Evolutionary conservation across 306 rosid species (phyloP).

Genomic region (Cicer bijugum): DNA sequence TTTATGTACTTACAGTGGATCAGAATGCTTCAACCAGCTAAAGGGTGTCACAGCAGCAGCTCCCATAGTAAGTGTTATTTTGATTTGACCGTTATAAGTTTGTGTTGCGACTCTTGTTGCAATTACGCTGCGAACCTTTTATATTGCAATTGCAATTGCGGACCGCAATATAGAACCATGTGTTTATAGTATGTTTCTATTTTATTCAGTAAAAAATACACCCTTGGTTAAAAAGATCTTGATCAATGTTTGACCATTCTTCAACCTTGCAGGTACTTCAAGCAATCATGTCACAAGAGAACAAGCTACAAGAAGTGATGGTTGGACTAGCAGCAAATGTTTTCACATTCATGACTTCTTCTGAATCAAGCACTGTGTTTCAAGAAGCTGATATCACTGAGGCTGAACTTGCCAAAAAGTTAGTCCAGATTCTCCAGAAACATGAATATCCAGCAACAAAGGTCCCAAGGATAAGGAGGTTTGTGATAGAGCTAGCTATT

Average conservation of each 20-base stretch:
- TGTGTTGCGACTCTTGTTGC: too few relatives aligned
- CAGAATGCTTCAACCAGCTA: slow-evolving; percentile 62
- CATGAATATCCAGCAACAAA: slow-evolving; percentile 69
- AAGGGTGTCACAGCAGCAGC: slow-evolving; percentile 65
- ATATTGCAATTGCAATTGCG: too few relatives aligned
- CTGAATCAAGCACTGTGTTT: slow-evolving; percentile 68
- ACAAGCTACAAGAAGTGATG: slow-evolving; percentile 93
- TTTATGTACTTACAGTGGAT: slow-evolving; percentile 69
- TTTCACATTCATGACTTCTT: slow-evolving; percentile 65
- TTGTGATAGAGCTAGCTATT: slow-evolving; percentile 72
- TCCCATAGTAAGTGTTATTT: slow-evolving; percentile 69
- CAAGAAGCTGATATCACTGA: slow-evolving; percentile 63
- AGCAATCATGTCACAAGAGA: slow-evolving; percentile 71
- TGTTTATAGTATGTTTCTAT: not conserved
- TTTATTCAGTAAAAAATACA: slow-evolving; percentile 1
- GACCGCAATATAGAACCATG: too few relatives aligned
- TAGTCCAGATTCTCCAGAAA: slow-evolving; percentile 67
- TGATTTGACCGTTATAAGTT: slow-evolving; percentile 2
- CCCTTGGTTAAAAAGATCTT: not conserved
- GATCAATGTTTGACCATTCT: slow-evolving; percentile 20
- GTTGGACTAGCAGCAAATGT: slow-evolving; percentile 79
- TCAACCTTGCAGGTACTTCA: slow-evolving; percentile 58
- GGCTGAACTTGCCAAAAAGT: slow-evolving; percentile 57
- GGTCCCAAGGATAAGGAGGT: slow-evolving; percentile 88
- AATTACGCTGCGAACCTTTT: too few relatives aligned